These are phyloP conservation scores for Echites panduratus DNA, from an alignment of 257 asterid species.

Conservation along the genomic window DNA sequence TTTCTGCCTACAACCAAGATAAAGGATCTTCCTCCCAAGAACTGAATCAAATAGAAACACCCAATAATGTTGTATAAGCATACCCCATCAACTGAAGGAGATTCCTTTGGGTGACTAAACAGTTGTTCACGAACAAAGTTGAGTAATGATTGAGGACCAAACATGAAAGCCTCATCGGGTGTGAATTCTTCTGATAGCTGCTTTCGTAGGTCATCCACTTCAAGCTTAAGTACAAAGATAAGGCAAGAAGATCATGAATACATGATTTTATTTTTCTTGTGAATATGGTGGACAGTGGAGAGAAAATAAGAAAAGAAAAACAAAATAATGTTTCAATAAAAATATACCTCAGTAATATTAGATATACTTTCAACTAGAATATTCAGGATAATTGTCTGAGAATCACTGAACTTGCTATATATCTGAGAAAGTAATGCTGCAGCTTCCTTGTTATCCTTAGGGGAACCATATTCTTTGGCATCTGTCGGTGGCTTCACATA, in stretches of 20 bases:
- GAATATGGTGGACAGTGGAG: neutral
- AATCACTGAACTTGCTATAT: conserved; percentile 45
- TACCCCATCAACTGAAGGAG: conserved; percentile 84
- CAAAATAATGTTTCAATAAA: neutral
- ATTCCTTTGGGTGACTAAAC: conserved; percentile 50
- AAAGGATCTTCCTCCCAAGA: neutral
- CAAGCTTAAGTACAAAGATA: conserved; percentile 42
- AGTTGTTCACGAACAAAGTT: conserved; percentile 51
- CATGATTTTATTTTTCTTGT: neutral
- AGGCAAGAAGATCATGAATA: conserved; percentile 3
- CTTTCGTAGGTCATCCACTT: conserved; percentile 54
- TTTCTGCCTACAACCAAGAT: neutral
- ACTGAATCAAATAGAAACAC: neutral
- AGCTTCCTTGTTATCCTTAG: conserved; percentile 65
- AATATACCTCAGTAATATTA: conserved; percentile 54
- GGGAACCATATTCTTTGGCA: conserved; percentile 50
- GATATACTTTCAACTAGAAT: conserved; percentile 52
- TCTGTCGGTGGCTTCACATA: conserved; percentile 57
- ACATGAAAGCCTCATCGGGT: conserved; percentile 81
- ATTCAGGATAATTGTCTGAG: conserved; percentile 39
- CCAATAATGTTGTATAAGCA: conserved; percentile 7
- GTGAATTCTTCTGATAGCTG: conserved; percentile 72
- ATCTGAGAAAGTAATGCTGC: conserved; percentile 45
- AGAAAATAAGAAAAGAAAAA: neutral
- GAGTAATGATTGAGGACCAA: conserved; percentile 61